Evolutionary conservation across 305 asterid genomes (phyloP).

Genomic region (Ilex paraguariensis): DNA sequence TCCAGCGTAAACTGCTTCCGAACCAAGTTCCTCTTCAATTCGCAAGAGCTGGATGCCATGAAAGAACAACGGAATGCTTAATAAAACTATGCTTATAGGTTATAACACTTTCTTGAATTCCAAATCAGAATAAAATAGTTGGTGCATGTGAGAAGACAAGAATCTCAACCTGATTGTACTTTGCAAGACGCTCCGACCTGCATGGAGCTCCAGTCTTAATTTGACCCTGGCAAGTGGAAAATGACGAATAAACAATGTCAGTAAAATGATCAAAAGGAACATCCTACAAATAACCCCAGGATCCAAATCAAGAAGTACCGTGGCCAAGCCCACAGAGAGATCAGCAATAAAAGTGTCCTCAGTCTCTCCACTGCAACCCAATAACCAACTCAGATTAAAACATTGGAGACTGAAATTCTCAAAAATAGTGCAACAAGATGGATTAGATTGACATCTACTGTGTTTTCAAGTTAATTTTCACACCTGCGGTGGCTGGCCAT

Average conservation of each 20-base stretch:
- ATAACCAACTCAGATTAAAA: no score
- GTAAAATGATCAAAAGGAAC: no score
- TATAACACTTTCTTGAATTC: no score
- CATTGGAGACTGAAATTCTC: no score
- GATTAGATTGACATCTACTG: no score
- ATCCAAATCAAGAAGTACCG: constrained; percentile 31
- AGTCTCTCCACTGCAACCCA: constrained; percentile 58
- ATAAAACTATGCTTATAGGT: no score
- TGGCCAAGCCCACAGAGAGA: constrained; percentile 68
- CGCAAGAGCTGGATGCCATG: constrained; percentile 53
- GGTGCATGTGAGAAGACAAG: neutral
- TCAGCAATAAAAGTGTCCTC: constrained; percentile 86
- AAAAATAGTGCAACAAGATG: no score
- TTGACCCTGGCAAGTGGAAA: constrained; percentile 30
- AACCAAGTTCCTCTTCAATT: constrained; percentile 82
- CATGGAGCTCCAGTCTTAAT: constrained; percentile 98
- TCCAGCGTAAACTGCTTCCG: constrained; percentile 79
- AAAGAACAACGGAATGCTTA: neutral
- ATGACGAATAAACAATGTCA: no score
- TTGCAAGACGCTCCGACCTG: constrained; percentile 97
- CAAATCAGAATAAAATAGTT: neutral
- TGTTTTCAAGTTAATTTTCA: neutral
- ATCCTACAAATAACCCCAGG: neutral
- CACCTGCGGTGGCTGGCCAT: constrained; percentile 99
- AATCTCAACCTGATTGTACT: constrained; percentile 79